A percentile compares a stretch with the other conserved stretches of the same genome.
phyloP scores from a whole-genome alignment of 1,284 basidiomycete species.

The Trametes versicolor region DNA sequence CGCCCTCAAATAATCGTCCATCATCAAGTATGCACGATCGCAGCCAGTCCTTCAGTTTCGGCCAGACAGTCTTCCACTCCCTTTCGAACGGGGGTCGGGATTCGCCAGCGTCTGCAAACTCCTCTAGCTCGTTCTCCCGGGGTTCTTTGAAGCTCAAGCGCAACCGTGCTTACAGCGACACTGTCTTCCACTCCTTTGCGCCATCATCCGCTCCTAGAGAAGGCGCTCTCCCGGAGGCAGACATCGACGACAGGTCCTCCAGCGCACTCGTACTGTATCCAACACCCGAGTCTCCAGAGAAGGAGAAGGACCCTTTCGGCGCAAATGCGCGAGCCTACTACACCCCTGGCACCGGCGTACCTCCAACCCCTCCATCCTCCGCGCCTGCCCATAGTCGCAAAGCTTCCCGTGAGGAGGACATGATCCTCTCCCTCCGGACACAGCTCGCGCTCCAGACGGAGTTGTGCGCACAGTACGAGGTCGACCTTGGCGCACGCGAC shows the following conservation, averaged over 20 bases:
- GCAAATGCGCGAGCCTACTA: conserved; percentile 80
- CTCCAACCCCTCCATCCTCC: conserved; percentile 67
- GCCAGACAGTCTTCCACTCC: conserved; percentile 64
- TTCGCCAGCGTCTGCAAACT: conserved; percentile 33
- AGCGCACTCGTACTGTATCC: conserved; percentile 58
- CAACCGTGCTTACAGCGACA: conserved; percentile 66
- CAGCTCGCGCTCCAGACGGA: conserved; percentile 76
- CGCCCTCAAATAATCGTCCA: conserved; percentile 29
- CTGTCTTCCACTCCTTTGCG: conserved; percentile 63
- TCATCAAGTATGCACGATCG: conserved; percentile 48
- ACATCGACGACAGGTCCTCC: conserved; percentile 66
- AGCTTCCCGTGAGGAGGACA: conserved; percentile 72
- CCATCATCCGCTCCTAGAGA: conserved; percentile 30
- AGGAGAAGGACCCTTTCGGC: conserved; percentile 76
- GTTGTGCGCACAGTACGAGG: conserved; percentile 75
- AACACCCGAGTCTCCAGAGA: conserved; percentile 36
- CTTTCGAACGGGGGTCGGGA: conserved; percentile 28
- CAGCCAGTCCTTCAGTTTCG: conserved; percentile 70
- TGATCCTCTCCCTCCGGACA: conserved; percentile 76
- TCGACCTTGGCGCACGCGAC: conserved; percentile 74
- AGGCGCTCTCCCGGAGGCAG: conserved; percentile 56
- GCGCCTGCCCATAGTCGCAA: conserved; percentile 58
- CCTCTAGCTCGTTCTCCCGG: conserved; percentile 39
- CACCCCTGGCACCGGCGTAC: conserved; percentile 74
- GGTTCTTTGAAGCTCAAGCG: conserved; percentile 51